A percentile compares a stretch with the other conserved stretches of the same genome.
Evolutionary conservation across 192 early-diverging fungal species (phyloP).

Genomic region (Ambispora gerdemannii): DNA sequence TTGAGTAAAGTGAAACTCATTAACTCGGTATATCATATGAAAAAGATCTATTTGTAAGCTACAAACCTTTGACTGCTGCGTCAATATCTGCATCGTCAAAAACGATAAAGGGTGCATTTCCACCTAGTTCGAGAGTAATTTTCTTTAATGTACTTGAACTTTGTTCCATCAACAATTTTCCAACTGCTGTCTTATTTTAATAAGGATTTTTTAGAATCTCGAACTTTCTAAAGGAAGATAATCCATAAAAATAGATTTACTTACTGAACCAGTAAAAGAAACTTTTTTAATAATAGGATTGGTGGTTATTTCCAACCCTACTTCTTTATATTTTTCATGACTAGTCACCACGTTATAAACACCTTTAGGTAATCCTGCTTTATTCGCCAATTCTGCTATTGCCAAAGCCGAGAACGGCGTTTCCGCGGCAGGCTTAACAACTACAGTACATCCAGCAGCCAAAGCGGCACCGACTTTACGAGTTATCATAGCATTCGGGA

Average conservation of each 20-base stretch:
- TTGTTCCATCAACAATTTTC: conserved; percentile 62
- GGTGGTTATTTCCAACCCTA: conserved; percentile 52
- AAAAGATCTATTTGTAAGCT: neutral
- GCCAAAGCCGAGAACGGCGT: conserved; percentile 56
- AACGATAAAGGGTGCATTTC: conserved; percentile 78
- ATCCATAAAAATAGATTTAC: conserved; percentile 19
- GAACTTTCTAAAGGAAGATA: neutral
- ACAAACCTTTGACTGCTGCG: conserved; percentile 57
- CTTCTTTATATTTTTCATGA: conserved; percentile 44
- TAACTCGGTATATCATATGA: neutral
- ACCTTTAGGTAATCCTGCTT: conserved; percentile 63
- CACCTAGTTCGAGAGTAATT: conserved; percentile 78
- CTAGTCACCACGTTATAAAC: conserved; percentile 68
- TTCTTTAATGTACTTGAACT: conserved; percentile 67
- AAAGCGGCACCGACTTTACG: conserved; percentile 72
- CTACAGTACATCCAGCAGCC: conserved; percentile 71
- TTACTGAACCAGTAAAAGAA: conserved; percentile 76
- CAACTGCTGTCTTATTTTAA: conserved; percentile 52
- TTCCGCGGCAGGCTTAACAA: conserved; percentile 67
- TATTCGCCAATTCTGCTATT: conserved; percentile 48
- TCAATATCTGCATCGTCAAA: conserved; percentile 77
- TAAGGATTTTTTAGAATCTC: neutral
- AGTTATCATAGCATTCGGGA: conserved; percentile 83
- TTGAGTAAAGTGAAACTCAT: neutral
- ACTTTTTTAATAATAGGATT: conserved; percentile 65